Evolutionary conservation across 257 asterid genomes (phyloP), one percentile per base, ranked within the genome.

Genomic region (Knoxia roxburghii): DNA sequence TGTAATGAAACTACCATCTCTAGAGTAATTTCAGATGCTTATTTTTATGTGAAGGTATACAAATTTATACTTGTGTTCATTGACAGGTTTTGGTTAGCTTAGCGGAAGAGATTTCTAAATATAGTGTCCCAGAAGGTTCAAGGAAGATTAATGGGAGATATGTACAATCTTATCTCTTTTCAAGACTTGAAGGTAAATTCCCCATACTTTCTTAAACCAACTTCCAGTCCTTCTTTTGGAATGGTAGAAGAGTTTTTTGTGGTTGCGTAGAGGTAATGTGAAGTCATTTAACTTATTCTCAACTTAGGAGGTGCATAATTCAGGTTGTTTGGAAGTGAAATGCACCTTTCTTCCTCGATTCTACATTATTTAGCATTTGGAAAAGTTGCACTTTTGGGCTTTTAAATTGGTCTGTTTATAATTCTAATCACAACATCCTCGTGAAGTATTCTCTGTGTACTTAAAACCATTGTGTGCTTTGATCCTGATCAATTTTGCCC

Each of bases 71-170:
- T 40, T 40, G 45, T 35, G 14, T 70, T 64, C n/a, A 58, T 15
- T 40, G 76, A 84, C 78, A 90, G 99, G 89, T 85, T 73, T 79
- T 90, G 81, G 87, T 83, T 64, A 53, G 70, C 75, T 73, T 94
- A 83, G 93, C 96, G 8, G 80, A 77, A 78, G 97, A 94, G 80
- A 78, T 94, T 56, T 81, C 87, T 64, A 83, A 77, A 29, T 77
- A 80, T 73, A 69, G 73, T 45, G 82, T 94, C 76, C 93, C 99
- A 20, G 61, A 68, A 62, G 95, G 95, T 67, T 87, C 97, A 9
- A 83, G 95, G 77, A 90, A 85, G 84, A 87, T 94, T 54, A 85
- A 85, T 43, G 97, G 99, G 50, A 94, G 77, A 73, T 90, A 85
- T 67, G 78, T 90, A 75, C 97, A 94, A 75, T 88, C 95, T 65